Evolutionary conservation across 768 basidiomycete genomes (phyloP).

Genomic region (Nevesoporus exiguus): DNA sequence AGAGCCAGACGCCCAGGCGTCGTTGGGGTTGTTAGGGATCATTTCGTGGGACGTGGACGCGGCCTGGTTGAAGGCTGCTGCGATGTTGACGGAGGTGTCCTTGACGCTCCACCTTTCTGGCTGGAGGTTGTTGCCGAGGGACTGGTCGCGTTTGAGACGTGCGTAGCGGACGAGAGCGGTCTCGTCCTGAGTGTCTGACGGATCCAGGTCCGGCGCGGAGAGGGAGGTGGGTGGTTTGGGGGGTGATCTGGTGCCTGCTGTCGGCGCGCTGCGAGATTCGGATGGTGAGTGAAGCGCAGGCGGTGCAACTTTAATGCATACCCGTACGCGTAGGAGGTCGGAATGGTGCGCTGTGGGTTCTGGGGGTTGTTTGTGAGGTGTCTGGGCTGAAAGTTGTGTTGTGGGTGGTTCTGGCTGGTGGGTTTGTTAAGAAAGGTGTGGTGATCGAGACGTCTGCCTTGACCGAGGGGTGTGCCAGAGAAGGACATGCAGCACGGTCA

Average conservation of each 20-base stretch:
- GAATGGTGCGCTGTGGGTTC: slow-evolving; percentile 38
- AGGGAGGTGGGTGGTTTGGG: slow-evolving; percentile 42
- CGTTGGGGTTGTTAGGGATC: slow-evolving; percentile 41
- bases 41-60: slow-evolving; percentile 44
- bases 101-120: slow-evolving; percentile 73
- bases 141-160: slow-evolving; percentile 45
- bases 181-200: slow-evolving; percentile 45
- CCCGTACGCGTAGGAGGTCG: slow-evolving; percentile 76
- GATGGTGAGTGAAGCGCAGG: slow-evolving; percentile 9
- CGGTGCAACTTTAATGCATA: slow-evolving; percentile 31
- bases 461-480: slow-evolving; percentile 76
- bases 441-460: slow-evolving; percentile 85
- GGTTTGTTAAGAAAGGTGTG: slow-evolving; percentile 69
- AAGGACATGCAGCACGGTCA: slow-evolving; percentile 65
- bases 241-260: slow-evolving; percentile 55
- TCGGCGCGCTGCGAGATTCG: slow-evolving; percentile 47
- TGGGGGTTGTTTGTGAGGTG: no score
- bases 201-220: no score
- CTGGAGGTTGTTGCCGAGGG: slow-evolving; percentile 37
- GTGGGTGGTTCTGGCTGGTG: slow-evolving; percentile 30
- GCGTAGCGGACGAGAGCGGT: slow-evolving; percentile 46
- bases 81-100: slow-evolving; percentile 86
- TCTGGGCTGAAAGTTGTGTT: slow-evolving; percentile 27
- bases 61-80: slow-evolving; percentile 75
- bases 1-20: slow-evolving; percentile 64